Percentiles rank a stretch among this genome's conserved stretches.
Conservation (phyloP, 2,329 filamentous ascomycete genomes). For the Ambrosiella beaveri region DNA sequence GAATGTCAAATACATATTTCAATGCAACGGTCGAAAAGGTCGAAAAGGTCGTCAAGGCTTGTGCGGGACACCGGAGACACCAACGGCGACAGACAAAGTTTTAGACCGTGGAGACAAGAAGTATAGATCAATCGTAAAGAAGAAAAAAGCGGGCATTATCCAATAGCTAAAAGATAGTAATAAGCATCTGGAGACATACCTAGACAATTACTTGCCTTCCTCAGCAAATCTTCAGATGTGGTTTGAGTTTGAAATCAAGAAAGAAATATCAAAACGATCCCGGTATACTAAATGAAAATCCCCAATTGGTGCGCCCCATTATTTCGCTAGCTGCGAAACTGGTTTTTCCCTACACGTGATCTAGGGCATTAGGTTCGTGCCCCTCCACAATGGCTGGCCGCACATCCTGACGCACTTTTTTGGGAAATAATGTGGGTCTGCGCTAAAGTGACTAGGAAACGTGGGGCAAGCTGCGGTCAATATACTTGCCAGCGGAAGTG, state of each 20-base stretch:
- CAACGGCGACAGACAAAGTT: background rate
- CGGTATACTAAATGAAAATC: background rate
- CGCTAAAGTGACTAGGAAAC: constrained; percentile 2
- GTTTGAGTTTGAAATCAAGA: constrained; percentile 17
- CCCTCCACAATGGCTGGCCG: constrained; percentile 8
- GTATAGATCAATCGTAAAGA: constrained; percentile 8
- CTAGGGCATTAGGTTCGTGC: constrained; percentile 13
- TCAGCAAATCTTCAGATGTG: constrained; percentile 43
- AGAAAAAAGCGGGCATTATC: constrained; percentile 7
- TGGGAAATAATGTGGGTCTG: constrained; percentile 3
- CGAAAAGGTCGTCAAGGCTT: background rate
- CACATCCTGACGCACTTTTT: constrained; percentile 2
- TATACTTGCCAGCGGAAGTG: background rate
- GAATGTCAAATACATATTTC: background rate
- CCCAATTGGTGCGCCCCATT: constrained; percentile 15
- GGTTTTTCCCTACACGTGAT: constrained; percentile 7
- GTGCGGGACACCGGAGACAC: background rate
- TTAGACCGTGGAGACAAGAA: constrained; percentile 5
- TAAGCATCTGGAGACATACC: constrained; percentile 41
- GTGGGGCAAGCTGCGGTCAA: constrained; percentile 6
- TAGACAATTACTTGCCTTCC: constrained; percentile 49
- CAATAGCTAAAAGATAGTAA: constrained; percentile 5
- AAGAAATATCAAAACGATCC: constrained; percentile 16
- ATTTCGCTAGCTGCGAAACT: constrained; percentile 9
- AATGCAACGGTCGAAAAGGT: background rate